Percentiles rank a stretch among this genome's conserved stretches.
Evolutionary conservation across 73 alveolate species (phyloP).

Genomic region (Symbiodinium pilosum): DNA sequence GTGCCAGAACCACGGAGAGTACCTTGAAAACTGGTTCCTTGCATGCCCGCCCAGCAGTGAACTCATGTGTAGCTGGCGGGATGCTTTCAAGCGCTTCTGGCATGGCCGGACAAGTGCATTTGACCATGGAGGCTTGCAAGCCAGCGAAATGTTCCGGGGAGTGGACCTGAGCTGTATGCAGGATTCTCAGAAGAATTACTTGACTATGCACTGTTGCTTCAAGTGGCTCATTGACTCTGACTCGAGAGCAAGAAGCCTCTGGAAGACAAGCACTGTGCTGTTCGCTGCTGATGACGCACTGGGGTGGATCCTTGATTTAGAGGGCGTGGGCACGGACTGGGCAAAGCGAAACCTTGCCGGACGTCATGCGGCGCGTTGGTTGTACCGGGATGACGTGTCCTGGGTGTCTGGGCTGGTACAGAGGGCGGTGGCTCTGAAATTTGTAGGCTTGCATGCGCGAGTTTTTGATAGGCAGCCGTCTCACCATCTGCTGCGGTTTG

Average conservation of each 20-base stretch:
- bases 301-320: slow-evolving; percentile 60
- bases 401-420: slow-evolving; percentile 38
- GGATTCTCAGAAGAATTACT: slow-evolving; percentile 54
- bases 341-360: not conserved
- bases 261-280: slow-evolving; percentile 45
- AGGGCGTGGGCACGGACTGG: slow-evolving; percentile 50
- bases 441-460: slow-evolving; percentile 60
- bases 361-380: slow-evolving; percentile 50
- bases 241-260: slow-evolving; percentile 23
- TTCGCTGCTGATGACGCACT: slow-evolving; percentile 38
- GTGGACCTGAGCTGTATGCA: slow-evolving; percentile 37
- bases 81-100: slow-evolving; percentile 48
- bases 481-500: slow-evolving; percentile 8
- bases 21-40: slow-evolving; percentile 50
- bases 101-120: slow-evolving; percentile 29
- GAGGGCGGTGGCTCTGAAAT: slow-evolving; percentile 20
- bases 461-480: slow-evolving; percentile 38
- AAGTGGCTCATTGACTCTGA: slow-evolving; percentile 70
- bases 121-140: slow-evolving; percentile 48
- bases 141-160: slow-evolving; percentile 27
- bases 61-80: slow-evolving; percentile 18
- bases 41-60: slow-evolving; percentile 27
- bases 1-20: slow-evolving; percentile 33
- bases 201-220: slow-evolving; percentile 84
- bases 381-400: slow-evolving; percentile 33